Evolutionary conservation across 257 asterid species (phyloP), one percentile per base, ranked within the genome.

Genomic region (Solanum tacnaense): DNA sequence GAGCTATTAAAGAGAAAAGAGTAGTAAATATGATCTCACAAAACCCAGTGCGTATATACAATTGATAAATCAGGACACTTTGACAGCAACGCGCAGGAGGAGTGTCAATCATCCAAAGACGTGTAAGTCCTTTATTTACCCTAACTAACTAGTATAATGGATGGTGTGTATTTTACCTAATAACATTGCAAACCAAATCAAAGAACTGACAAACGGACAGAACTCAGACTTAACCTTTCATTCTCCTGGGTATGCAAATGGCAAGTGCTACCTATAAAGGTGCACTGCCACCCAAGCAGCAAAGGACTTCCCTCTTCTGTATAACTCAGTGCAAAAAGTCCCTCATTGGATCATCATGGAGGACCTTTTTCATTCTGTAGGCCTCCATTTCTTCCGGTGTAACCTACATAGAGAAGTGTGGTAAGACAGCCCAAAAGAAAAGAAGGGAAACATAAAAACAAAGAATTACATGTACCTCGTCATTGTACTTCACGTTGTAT

Each of bases 401-500:
- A 35, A 94, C 95, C 98, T 94, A 89, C 67, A 83, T 31, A 32
- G 23, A 68, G 70, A 72, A 85, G 20, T 25, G 76, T 23, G 32
- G 49, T 89, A 84, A 87, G 84, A 78, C 86, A 83, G 86, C 46
- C 27, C 2, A 67, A 65, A 29, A 56, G 44, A 44, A 10, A 9
- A 18, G 27, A 46, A n/a, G 7, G 3, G 67, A 73, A 85, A 86
- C 56, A 39, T 23, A 70, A 20, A 71, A 46, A 56, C 7, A 4
- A 85, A 6, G 34, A 62, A 65, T 32, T 13, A 49, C 15, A 84
- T 89, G 27, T 88, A 96, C 99, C 98, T 96, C 98, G n/a, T 95
- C 98, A 25, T 95, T 93, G 95, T 96, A 96, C 93, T 93, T 96
- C 89, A 97, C 98, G 35, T 97, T 96, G 87, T 93, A 97, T 88